Evolutionary conservation across 768 basidiomycete species (phyloP), one percentile per base, ranked within the genome.

Genomic region (Mycena floridula): DNA sequence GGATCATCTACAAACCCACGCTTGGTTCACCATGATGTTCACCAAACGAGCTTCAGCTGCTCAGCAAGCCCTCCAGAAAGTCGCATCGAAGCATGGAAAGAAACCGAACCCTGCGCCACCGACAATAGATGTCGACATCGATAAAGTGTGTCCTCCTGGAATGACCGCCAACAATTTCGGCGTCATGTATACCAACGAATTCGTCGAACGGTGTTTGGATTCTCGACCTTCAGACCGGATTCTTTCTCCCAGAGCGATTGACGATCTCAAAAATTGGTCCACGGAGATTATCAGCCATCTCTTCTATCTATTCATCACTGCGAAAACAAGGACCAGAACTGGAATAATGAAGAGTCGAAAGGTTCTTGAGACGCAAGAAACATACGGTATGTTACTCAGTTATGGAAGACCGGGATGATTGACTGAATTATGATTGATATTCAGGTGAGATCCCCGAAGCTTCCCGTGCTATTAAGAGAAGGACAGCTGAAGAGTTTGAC

Each of bases 281-380:
- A 47, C 51, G 37, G 56, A 62, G 15, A 47, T 63, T 13, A 48
- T 54, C 12, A 59, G 55, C 16, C 28, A 40, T 20, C 42, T 66
- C 18, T 55, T 51, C 40, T 60, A 66, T 46, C 43, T 63, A 11
- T 50, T 63, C 43, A 25, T 66, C 40, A 54, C 56, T 15, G 63
- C 64, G 22, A 61, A 62, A 52, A 59, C 61, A 23, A 49, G 43
- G 50, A 58, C 49, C 46, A 52, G 64, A 37, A 61, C 51, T 15
- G 57, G 48, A 25, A 55, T 64, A 11, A 66, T 66, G 62, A 61
- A 62, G 53, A 64, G 58, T 42, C 56, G 64, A 27, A 62, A 61
- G 47, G 50, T 39, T 43, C 26, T 62, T 7, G 47, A 23, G 3
- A 21, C 52, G 8, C 51, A 52, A 11, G 54, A 48, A 7, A 40